Conservation (phyloP, 2,329 filamentous ascomycete species). For the Nakataea oryzae region DNA sequence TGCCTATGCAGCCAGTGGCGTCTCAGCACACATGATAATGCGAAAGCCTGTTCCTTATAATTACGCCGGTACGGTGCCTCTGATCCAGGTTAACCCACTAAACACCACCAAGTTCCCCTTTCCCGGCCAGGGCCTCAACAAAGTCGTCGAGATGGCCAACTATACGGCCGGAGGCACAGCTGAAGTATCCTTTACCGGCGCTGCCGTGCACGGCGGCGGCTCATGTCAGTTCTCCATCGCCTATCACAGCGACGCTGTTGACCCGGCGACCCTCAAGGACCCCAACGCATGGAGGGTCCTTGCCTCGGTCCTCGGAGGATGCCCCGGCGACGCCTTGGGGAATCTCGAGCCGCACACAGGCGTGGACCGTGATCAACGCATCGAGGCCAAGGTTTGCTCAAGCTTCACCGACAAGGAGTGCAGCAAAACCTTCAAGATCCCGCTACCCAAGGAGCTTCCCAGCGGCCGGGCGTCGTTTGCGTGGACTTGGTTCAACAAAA, state of each 20-base stretch:
- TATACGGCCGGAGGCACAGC: constrained; percentile 23
- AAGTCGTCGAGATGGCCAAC: constrained; percentile 1
- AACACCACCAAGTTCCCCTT: constrained; percentile 52
- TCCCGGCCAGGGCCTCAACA: constrained; percentile 59
- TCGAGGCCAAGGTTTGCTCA: constrained; percentile 9
- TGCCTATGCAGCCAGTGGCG: not conserved
- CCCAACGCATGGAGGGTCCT: constrained; percentile 12
- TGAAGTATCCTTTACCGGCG: constrained; percentile 55
- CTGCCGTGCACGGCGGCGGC: constrained; percentile 78
- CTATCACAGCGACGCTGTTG: constrained; percentile 42
- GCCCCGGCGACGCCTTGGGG: constrained; percentile 9
- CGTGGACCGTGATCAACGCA: constrained; percentile 7
- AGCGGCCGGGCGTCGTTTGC: constrained; percentile 36
- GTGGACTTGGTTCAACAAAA: constrained; percentile 50
- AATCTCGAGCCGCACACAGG: constrained; percentile 9
- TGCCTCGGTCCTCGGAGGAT: constrained; percentile 15
- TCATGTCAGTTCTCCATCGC: constrained; percentile 86
- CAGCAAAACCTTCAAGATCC: constrained; percentile 12
- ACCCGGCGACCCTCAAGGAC: not conserved
- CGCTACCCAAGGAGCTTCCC: constrained; percentile 12
- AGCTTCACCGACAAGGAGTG: constrained; percentile 11
- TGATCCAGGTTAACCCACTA: constrained; percentile 54
- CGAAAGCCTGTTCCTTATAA: constrained; percentile 53
- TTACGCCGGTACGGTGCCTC: constrained; percentile 10
- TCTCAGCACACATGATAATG: constrained; percentile 65